These are phyloP conservation scores for Clitocybe nebularis DNA, from an alignment of 1,284 basidiomycete genomes.

Conservation along the genomic window DNA sequence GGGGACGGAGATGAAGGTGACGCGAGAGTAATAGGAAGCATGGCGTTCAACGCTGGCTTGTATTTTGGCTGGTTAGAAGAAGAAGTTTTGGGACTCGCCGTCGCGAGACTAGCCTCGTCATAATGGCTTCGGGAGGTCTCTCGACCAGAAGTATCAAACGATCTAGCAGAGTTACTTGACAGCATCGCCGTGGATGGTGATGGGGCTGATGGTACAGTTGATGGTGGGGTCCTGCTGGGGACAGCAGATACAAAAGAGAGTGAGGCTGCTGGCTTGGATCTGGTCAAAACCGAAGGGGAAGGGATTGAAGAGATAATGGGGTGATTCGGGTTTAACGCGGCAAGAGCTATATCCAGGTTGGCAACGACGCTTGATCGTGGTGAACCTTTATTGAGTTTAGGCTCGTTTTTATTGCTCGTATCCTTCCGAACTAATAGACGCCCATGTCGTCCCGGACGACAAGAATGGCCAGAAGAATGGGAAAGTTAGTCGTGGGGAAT, in stretches of 20 bases:
- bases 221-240: neutral
- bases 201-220: neutral
- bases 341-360: slow-evolving; percentile 8
- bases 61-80: neutral
- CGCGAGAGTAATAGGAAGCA: neutral
- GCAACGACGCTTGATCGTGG: slow-evolving; percentile 2
- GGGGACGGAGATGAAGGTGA: neutral
- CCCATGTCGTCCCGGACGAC: no score
- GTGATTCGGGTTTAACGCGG: slow-evolving; percentile 6
- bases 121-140: no score
- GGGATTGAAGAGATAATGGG: slow-evolving; percentile 1
- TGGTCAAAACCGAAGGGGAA: neutral
- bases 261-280: neutral
- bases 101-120: no score
- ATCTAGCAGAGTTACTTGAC: neutral
- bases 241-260: slow-evolving; percentile 5
- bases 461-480: no score
- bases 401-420: no score
- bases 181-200: neutral
- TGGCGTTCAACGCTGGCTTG: neutral
- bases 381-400: neutral
- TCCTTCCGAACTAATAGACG: no score
- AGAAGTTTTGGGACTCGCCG: neutral
- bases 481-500: no score
- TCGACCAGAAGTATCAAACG: no score